Conservation (phyloP, 1,139 yeast genomes). For the Saccharomyces hybrid region DNA sequence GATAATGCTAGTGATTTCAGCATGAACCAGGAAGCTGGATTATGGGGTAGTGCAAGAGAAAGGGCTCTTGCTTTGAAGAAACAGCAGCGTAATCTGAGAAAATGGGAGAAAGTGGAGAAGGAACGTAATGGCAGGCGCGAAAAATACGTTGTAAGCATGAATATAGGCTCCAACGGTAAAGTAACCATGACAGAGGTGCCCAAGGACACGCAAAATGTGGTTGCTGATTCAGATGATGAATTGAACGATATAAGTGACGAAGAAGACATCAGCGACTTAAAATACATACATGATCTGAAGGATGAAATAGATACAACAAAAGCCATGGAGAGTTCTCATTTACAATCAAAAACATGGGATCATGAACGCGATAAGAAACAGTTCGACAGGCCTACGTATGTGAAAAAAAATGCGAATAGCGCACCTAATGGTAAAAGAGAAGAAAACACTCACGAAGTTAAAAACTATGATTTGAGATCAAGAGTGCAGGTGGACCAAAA, state of each 20-base stretch:
- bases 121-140: constrained; percentile 66
- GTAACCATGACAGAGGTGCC: constrained; percentile 33
- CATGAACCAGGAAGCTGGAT: constrained; percentile 84
- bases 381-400: constrained; percentile 37
- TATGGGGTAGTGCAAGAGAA: constrained; percentile 88
- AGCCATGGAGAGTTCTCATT: constrained; percentile 25
- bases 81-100: constrained; percentile 67
- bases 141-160: constrained; percentile 61
- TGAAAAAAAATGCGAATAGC: constrained; percentile 11
- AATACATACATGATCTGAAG: constrained; percentile 33
- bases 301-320: constrained; percentile 31
- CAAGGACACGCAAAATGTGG: constrained; percentile 14
- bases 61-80: constrained; percentile 73
- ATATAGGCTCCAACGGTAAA: constrained; percentile 69
- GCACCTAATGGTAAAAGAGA: neutral
- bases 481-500: constrained; percentile 20
- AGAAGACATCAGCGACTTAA: constrained; percentile 25
- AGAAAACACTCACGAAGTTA: neutral
- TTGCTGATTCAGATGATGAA: constrained; percentile 26
- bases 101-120: constrained; percentile 50
- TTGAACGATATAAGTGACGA: constrained; percentile 26
- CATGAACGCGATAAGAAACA: constrained; percentile 43
- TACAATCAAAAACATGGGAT: constrained; percentile 47
- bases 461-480: constrained; percentile 6
- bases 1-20: constrained; percentile 93